Conservation (phyloP, 2,329 filamentous ascomycete genomes). For the Neonectria sp. region DNA sequence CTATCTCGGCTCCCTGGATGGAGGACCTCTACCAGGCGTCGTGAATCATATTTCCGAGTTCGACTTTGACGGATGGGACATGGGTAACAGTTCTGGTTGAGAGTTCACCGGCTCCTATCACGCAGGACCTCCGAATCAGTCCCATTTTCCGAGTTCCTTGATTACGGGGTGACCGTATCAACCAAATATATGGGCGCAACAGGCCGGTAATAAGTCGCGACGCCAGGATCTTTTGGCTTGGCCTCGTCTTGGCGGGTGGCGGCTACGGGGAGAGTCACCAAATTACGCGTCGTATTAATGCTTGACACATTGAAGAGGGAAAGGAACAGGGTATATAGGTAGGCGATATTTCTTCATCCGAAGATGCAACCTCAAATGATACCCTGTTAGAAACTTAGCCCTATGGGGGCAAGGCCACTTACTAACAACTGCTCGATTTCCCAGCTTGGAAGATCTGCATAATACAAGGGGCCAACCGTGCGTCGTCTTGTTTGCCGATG, state of each 20-base stretch:
- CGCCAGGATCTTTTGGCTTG: background rate
- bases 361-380: background rate
- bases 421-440: background rate
- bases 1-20: background rate
- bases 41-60: background rate
- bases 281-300: background rate
- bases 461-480: background rate
- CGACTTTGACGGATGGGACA: constrained; percentile 1
- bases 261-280: background rate
- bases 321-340: background rate
- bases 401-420: background rate
- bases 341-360: background rate
- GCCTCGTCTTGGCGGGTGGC: background rate
- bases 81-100: background rate
- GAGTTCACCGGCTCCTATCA: background rate
- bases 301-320: background rate
- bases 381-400: background rate
- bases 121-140: background rate
- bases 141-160: background rate
- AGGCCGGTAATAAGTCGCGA: background rate
- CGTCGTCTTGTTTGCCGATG: background rate
- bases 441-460: background rate
- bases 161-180: background rate
- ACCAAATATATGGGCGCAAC: background rate
- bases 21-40: background rate